phyloP scores from a whole-genome alignment of 83 land plant genomes.

The Picea mariana region DNA sequence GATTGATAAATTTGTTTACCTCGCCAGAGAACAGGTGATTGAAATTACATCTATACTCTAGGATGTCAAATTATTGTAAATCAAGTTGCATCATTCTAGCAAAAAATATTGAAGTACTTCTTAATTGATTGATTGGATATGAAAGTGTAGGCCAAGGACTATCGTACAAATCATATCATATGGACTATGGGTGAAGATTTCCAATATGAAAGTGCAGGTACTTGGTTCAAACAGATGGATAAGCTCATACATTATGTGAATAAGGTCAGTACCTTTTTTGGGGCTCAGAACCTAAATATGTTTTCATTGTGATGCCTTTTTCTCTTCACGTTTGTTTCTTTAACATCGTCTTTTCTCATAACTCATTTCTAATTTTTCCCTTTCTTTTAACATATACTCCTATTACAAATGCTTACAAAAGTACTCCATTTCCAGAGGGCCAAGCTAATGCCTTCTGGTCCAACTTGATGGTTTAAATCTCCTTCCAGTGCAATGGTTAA shows the following conservation, averaged over 20 bases:
- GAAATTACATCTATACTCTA: background rate
- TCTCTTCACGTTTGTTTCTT: no score
- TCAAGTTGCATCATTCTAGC: background rate
- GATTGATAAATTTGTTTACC: conserved; percentile 74
- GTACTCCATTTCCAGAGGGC: background rate
- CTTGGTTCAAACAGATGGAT: conserved; percentile 96
- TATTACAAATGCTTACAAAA: background rate
- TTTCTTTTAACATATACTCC: background rate
- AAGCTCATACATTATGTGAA: conserved; percentile 96
- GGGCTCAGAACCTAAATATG: no score
- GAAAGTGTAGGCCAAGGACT: conserved; percentile 68
- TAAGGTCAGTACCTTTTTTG: conserved; percentile 38
- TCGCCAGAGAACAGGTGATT: conserved; percentile 53
- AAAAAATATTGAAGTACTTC: no score
- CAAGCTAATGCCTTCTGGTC: background rate
- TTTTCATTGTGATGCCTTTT: no score
- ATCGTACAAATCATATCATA: conserved; percentile 89
- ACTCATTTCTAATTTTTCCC: no score
- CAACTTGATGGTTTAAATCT: background rate
- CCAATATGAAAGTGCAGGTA: conserved; percentile 80
- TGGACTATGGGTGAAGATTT: conserved; percentile 95
- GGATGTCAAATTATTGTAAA: background rate
- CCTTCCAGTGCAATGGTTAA: background rate
- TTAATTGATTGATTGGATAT: background rate
- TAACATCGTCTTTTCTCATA: background rate